Conservation (phyloP, 768 basidiomycete genomes). For the Trametes punicea region DNA sequence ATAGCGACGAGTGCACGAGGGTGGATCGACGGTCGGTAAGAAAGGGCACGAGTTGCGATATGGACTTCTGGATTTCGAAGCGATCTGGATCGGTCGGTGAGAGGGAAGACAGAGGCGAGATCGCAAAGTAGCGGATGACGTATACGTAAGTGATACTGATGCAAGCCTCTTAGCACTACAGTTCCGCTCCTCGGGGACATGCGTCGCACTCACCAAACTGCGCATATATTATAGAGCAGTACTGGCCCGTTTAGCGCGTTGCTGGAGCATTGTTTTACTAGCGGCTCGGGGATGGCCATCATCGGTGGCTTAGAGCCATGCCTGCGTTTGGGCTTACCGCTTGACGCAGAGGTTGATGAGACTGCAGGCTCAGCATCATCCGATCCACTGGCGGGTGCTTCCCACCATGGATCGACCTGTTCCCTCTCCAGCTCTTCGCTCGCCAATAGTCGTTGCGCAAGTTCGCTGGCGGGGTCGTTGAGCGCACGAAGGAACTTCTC, state of each 20-base stretch:
- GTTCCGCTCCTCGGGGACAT: not conserved
- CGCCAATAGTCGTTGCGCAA: constrained; percentile 57
- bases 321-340: not conserved
- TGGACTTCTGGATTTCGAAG: constrained; percentile 42
- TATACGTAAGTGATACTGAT: constrained; percentile 68
- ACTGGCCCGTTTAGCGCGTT: constrained; percentile 24
- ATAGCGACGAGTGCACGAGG: constrained; percentile 47
- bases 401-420: constrained; percentile 75
- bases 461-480: constrained; percentile 56
- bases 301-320: constrained; percentile 40
- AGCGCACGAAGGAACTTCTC: constrained; percentile 57
- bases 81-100: constrained; percentile 40
- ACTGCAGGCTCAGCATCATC: constrained; percentile 1
- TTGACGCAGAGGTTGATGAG: constrained; percentile 7
- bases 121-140: constrained; percentile 56
- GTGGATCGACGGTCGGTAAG: constrained; percentile 57
- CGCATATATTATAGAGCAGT: constrained; percentile 66
- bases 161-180: not conserved
- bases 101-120: constrained; percentile 52
- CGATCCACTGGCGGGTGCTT: constrained; percentile 32
- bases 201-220: constrained; percentile 53
- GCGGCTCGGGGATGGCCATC: constrained; percentile 44
- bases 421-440: constrained; percentile 51
- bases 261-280: constrained; percentile 35
- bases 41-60: constrained; percentile 62